Percentiles rank a stretch among this genome's conserved stretches.
Conservation (phyloP, 1,284 basidiomycete species). For the Phellinidium pouzarii region DNA sequence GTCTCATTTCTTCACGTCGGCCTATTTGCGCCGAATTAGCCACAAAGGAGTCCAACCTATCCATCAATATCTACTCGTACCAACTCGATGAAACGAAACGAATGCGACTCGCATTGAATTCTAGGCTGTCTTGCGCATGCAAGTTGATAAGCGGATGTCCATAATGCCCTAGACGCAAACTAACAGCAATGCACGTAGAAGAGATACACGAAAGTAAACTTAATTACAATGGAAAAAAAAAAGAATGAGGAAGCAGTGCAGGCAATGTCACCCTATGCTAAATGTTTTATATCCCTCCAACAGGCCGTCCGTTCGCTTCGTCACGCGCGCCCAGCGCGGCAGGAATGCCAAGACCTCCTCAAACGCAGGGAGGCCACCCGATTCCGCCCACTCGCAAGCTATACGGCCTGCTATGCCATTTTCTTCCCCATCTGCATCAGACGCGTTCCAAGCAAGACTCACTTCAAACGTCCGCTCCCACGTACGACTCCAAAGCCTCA, state of each 20-base stretch:
- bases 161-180: no score
- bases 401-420: constrained; percentile 41
- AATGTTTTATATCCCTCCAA: constrained; percentile 53
- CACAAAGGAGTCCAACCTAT: no score
- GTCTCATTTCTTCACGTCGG: no score
- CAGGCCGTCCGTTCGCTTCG: constrained; percentile 52
- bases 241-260: background rate
- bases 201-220: no score
- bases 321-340: constrained; percentile 59
- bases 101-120: no score
- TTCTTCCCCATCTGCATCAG: constrained; percentile 16
- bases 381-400: constrained; percentile 67
- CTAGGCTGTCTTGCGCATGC: no score
- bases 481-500: constrained; percentile 62
- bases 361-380: constrained; percentile 64
- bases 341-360: constrained; percentile 64
- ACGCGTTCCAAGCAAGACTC: constrained; percentile 37
- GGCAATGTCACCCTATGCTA: constrained; percentile 27
- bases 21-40: no score
- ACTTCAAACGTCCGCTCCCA: constrained; percentile 58
- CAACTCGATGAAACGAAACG: no score
- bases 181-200: no score
- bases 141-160: no score
- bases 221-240: background rate
- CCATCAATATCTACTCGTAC: no score